phyloP scores from a whole-genome alignment of 2,329 filamentous ascomycete genomes.

The Botrytis deweyae region DNA sequence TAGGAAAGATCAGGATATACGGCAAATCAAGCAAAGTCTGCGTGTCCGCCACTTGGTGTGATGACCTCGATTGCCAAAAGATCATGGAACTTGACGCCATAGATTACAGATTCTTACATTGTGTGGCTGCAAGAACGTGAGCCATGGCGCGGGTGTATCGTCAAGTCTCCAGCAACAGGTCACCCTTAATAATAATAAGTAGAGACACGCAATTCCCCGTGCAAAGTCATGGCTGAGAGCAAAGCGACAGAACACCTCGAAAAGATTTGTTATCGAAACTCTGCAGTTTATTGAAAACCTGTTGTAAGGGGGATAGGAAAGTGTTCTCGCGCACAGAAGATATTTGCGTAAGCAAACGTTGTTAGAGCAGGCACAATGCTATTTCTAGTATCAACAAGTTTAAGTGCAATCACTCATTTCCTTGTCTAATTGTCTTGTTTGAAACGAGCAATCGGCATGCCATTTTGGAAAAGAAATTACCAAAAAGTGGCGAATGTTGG shows the following conservation, averaged over 20 bases:
- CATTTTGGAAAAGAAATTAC: slow-evolving; percentile 50
- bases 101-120: background rate
- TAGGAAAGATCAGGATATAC: background rate
- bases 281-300: background rate
- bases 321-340: slow-evolving; percentile 34
- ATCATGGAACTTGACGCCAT: background rate
- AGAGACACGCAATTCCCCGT: background rate
- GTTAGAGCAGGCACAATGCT: background rate
- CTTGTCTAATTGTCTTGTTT: slow-evolving; percentile 59
- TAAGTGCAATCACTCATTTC: slow-evolving; percentile 58
- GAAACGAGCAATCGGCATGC: slow-evolving; percentile 55
- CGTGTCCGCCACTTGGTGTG: background rate
- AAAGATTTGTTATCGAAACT: background rate
- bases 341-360: slow-evolving; percentile 55
- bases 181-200: background rate
- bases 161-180: background rate
- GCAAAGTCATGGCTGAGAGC: slow-evolving; percentile 2
- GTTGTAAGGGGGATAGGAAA: background rate
- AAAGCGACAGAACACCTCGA: background rate
- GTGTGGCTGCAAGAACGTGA: background rate
- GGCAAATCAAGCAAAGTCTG: background rate
- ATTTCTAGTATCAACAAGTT: slow-evolving; percentile 23
- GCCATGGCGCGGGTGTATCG: background rate
- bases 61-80: background rate
- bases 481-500: slow-evolving; percentile 34